These are phyloP conservation scores for Sicyos edulis DNA, from an alignment of 306 rosid species.

Conservation along the genomic window DNA sequence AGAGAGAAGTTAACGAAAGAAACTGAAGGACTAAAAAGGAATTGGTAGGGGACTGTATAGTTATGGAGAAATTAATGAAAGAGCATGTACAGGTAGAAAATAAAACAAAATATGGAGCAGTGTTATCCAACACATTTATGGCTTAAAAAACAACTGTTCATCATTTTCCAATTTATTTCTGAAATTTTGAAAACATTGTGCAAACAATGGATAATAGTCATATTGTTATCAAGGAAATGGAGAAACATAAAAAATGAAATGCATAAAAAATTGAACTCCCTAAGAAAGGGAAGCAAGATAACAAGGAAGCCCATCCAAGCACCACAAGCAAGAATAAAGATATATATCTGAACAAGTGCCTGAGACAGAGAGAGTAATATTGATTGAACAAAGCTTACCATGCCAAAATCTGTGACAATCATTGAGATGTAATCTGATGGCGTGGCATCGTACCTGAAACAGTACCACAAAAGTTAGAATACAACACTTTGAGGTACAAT, in stretches of 20 bases:
- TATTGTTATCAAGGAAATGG: not conserved
- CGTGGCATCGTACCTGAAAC: conserved; percentile 69
- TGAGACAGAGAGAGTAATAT: not conserved
- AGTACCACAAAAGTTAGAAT: conserved; percentile 1
- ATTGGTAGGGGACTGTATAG: not conserved
- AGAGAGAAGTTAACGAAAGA: not conserved
- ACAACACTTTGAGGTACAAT: conserved; percentile 4
- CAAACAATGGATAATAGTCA: not conserved
- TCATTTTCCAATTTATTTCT: not conserved
- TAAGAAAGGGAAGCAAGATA: not conserved
- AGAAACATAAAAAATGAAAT: not conserved
- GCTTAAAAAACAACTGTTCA: not conserved
- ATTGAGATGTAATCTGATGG: conserved; percentile 78
- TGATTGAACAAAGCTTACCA: conserved; percentile 41
- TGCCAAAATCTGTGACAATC: conserved; percentile 86
- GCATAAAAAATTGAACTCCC: not conserved
- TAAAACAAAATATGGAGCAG: not conserved
- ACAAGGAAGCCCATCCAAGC: not conserved
- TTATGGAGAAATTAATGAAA: not conserved
- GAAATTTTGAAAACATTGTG: not conserved
- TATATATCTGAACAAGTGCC: not conserved
- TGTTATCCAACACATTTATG: not conserved
- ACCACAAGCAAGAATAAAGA: not conserved
- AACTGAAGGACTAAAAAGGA: not conserved
- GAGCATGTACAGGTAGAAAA: not conserved